Base-by-base conservation (phyloP, 148 eudicot genomes). In the Oxyria digyna region DNA sequence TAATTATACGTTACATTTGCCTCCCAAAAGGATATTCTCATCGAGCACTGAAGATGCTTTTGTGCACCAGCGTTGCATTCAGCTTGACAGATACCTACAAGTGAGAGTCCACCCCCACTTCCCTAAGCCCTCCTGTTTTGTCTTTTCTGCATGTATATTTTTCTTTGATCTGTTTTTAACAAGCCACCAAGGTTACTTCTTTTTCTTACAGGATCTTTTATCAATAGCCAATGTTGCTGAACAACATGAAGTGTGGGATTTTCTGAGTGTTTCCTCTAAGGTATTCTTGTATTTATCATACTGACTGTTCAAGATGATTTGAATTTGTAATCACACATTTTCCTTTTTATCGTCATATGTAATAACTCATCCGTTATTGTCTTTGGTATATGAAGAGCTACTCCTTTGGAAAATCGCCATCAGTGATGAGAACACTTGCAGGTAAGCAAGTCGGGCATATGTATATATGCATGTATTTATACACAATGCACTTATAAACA, bases 241-340 rank as follows among this genome's bases (percentile, higher is more conserved):
- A 80, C 99, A 88, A 79, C 99, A 94, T 76, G 97, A 94, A 85
- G 99, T 90, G 46, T 90, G 93, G 99, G 99, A 94, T 76, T 94
- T 94, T 82, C 79, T 94, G 64, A 85, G 97, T 80, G 87, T 71
- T 78, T 81, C 97, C 50, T 90, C 99, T 29, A 94, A 88, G 93
- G 99, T 94, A 62, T 73, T 77, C 42, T 24, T 76, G 42, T 76
- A 35, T 42, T 72, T 68, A 38, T 54, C 26, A 37, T 65, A 0
- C 14, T 37, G 68, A 38, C 23, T 35, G n/a, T 65, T 65, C 12
- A 65, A 18, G 43, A 35, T 8, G 18, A 20, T 59, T 59, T 13
- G 14, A 12, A 59, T 27, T 59, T 26, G 4, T 2, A 57, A 27
- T 59, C 17, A 59, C 37, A 59, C 14, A 1, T 27, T 13, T 14